Conservation (phyloP, 1,284 basidiomycete genomes). For the Moniliophthora roreri region DNA sequence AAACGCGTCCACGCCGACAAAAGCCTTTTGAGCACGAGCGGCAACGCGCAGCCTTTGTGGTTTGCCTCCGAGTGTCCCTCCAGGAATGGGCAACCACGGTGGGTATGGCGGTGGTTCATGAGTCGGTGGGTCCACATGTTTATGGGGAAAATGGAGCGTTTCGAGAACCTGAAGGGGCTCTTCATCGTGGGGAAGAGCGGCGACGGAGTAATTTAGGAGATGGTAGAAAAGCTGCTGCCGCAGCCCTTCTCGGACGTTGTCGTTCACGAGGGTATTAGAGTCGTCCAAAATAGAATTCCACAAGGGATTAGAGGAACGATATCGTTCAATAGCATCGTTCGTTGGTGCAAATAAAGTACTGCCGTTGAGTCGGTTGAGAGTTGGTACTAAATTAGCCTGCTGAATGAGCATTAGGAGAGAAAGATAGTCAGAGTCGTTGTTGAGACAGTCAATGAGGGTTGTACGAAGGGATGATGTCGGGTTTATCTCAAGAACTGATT, state of each 20-base stretch:
- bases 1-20: slow-evolving; percentile 72
- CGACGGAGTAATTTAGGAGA: slow-evolving; percentile 83
- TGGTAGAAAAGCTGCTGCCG: slow-evolving; percentile 96
- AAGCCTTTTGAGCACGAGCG: slow-evolving; percentile 46
- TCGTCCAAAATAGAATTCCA: slow-evolving; percentile 49
- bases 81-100: slow-evolving; percentile 84
- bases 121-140: slow-evolving; percentile 52
- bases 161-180: slow-evolving; percentile 43
- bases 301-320: slow-evolving; percentile 40
- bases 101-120: slow-evolving; percentile 70
- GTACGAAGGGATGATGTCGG: slow-evolving; percentile 29
- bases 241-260: slow-evolving; percentile 85
- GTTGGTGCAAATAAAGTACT: slow-evolving; percentile 94
- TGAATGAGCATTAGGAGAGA: slow-evolving; percentile 83
- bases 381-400: slow-evolving; percentile 86
- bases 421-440: slow-evolving; percentile 75
- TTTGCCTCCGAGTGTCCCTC: slow-evolving; percentile 78
- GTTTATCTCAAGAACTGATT: too few relatives aligned
- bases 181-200: slow-evolving; percentile 41
- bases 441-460: slow-evolving; percentile 82
- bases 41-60: slow-evolving; percentile 80
- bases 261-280: slow-evolving; percentile 39
- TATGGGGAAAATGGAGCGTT: slow-evolving; percentile 74
- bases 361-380: slow-evolving; percentile 82
- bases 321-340: slow-evolving; percentile 79